Evolutionary conservation across 225 moss, liverwort and hornwort species (phyloP), one percentile per base, ranked within the genome.

Genomic region (Neckera pumila): DNA sequence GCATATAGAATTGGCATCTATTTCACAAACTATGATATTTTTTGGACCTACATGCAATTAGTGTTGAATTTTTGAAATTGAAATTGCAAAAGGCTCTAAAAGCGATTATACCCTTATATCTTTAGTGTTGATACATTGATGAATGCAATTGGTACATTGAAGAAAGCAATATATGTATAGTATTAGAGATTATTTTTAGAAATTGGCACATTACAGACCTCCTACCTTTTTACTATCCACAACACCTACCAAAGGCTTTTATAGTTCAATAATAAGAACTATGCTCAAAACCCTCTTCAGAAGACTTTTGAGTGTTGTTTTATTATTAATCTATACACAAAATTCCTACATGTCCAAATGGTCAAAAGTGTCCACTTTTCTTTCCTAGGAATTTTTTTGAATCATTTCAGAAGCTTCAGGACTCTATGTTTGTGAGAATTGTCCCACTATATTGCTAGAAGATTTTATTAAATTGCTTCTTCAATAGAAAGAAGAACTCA

Each of bases 51-150:
- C 2, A 0, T 17, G 30, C 10, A 45, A 73, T 45, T 17, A 73
- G 4, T 45, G 3, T 74, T 47, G 11, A 31, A 47, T 47, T 17
- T 47, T 74, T 47, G 7, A 30, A 74, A 1, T 47, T 74, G 4
- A 4, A 30, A 47, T 11, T 30, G 7, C 31, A 74, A 74, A 73
- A 74, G 12, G 11, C 11, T 74, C 7, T 30, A 7, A 47, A 30
- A 17, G 6, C 0, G 2, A 11, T 10, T 4, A 18, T 10, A 1
- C 7, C 4, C 1, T 45, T 73, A 1, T 18, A 47, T 17, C 18
- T 30, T 42, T 27, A 27, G 5, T 71, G 1, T 70, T 69, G 14
- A 40, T 40, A 8, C 40, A 40, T 14, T 40, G 2, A 25, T 23
- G 40, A 40, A 40, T 70, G 72, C 3, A 72, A 43, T 72, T 72